Base-by-base conservation (phyloP, 2,329 filamentous ascomycete genomes). In the Sporothrix protearum region DNA sequence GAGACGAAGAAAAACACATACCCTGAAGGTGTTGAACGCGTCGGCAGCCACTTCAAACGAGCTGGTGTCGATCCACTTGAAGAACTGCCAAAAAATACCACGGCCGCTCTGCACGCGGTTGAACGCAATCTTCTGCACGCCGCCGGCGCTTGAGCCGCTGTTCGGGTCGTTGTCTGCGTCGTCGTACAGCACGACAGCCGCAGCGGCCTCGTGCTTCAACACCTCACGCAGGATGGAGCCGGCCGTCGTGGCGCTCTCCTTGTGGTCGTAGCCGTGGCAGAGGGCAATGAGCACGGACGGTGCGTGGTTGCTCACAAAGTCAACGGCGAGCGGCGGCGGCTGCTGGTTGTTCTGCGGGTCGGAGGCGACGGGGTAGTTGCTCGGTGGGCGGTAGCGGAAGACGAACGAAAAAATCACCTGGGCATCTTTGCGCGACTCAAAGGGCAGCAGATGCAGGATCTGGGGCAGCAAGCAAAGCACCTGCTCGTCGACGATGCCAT, bases 1-100 rank as follows among this genome's bases (percentile, higher is more conserved):
- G 39, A 57, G 39, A 16, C n/a, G 9, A 53, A 6, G 10, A 63
- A 42, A 10, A 45, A 39, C 8, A 75, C 88, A 77, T 86, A 97
- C 93, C 80, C 95, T 88, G 81, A 99, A 99, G 4, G 95, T 98
- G 72, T 94, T 97, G 80, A 99, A 99, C 1, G 96, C 95, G 84
- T 99, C 96, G 42, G 96, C 95, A 77, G 94, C 94, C 75, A 98
- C 93, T 83, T 99, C 96, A 78, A 99, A 99, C 39, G 92, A 94
- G 76, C 94, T 93, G 81, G 93, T 93, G 82, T 98, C 94, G 77
- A 99, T 97, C 93, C 95, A 99, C 73, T 92, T 89, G 78, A 99
- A 98, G 82, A 98, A 98, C 63, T 88, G 91, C 96, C 96, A 99
- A 80, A 99, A 97, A 1, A 97, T 89, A 2, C 95, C 95, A 59